phyloP scores from a whole-genome alignment of 129 eudicot genomes.

The Dittrichia graveolens region DNA sequence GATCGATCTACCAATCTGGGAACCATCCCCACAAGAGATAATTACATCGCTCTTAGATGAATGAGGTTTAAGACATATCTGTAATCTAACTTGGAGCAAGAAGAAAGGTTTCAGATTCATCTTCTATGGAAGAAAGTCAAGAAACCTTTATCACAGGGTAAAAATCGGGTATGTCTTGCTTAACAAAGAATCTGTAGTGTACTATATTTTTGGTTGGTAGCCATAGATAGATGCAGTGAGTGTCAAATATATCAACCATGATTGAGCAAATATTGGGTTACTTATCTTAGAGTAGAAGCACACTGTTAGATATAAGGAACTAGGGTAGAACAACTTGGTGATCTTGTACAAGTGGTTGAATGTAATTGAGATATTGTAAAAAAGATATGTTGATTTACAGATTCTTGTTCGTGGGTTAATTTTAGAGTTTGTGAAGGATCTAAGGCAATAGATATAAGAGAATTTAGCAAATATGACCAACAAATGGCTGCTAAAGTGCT shows the following conservation, averaged over 20 bases:
- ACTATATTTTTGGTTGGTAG: slow-evolving; percentile 27
- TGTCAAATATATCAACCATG: slow-evolving; percentile 21
- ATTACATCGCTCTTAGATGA: slow-evolving; percentile 52
- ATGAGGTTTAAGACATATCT: slow-evolving; percentile 22
- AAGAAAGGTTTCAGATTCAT: slow-evolving; percentile 26
- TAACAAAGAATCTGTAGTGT: slow-evolving; percentile 29
- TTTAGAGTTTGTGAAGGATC: neutral
- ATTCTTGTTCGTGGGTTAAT: slow-evolving; percentile 15
- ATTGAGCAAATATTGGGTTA: slow-evolving; percentile 23
- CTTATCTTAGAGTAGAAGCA: slow-evolving; percentile 14
- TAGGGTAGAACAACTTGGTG: slow-evolving; percentile 29
- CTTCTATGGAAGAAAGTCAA: neutral
- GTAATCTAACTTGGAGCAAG: slow-evolving; percentile 23
- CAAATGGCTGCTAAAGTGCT: neutral
- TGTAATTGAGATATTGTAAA: slow-evolving; percentile 35
- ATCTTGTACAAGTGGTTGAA: slow-evolving; percentile 33
- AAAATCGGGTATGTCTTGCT: slow-evolving; percentile 27
- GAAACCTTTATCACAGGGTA: slow-evolving; percentile 15
- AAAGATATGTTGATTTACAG: slow-evolving; percentile 21
- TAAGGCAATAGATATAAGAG: neutral
- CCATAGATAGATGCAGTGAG: slow-evolving; percentile 29
- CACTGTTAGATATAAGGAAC: slow-evolving; percentile 34
- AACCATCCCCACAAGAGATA: slow-evolving; percentile 57
- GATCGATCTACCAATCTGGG: slow-evolving; percentile 71
- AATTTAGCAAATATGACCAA: neutral